These are phyloP conservation scores for Pogostemon cablin DNA, from an alignment of 257 asterid species.

Conservation along the genomic window DNA sequence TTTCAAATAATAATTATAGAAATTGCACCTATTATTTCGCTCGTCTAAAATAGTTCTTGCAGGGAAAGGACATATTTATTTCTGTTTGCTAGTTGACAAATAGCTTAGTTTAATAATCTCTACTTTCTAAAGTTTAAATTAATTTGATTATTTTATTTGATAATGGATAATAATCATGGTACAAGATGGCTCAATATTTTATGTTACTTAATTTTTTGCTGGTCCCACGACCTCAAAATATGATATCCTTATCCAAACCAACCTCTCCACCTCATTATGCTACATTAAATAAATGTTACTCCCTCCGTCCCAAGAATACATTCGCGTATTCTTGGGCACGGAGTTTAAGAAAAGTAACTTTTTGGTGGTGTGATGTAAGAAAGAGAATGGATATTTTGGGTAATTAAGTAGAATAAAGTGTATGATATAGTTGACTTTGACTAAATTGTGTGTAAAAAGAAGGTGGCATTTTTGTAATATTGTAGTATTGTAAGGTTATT, in stretches of 20 bases:
- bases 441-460: too few species aligned
- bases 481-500: too few species aligned
- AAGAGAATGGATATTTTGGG: too few species aligned
- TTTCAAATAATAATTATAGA: too few species aligned
- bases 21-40: too few species aligned
- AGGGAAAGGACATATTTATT: neutral
- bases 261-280: slow-evolving; percentile 13
- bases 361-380: too few species aligned
- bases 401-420: too few species aligned
- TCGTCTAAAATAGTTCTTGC: neutral
- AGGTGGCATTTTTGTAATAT: too few species aligned
- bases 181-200: slow-evolving; percentile 7
- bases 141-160: neutral
- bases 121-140: neutral
- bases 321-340: too few species aligned
- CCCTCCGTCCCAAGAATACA: too few species aligned
- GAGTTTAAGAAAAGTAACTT: too few species aligned
- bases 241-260: slow-evolving; percentile 27
- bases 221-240: slow-evolving; percentile 27
- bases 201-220: neutral
- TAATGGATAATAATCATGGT: slow-evolving; percentile 31
- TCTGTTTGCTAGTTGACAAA: slow-evolving; percentile 26
- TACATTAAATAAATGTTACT: slow-evolving; percentile 11
- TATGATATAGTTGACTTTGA: too few species aligned
- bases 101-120: neutral